A percentile compares a stretch with the other conserved stretches of the same genome.
phyloP scores from a whole-genome alignment of 805 yeast genomes.

The Yarrowia divulgata region DNA sequence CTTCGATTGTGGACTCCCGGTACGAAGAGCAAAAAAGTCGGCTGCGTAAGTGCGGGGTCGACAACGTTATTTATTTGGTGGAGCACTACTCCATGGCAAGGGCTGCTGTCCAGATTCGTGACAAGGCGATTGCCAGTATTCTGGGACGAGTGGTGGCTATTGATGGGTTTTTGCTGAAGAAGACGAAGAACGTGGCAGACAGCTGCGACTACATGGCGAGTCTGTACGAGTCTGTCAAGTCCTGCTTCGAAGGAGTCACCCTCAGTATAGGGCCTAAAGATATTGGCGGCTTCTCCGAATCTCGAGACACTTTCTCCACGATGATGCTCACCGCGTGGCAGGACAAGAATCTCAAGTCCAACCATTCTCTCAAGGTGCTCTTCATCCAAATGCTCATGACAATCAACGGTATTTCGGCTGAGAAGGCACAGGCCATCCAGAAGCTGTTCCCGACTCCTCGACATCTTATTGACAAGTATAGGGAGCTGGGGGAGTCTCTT shows the following conservation, averaged over 20 bases:
- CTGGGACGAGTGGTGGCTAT: slow-evolving; percentile 46
- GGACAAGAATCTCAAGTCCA: slow-evolving; percentile 50
- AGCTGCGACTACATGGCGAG: slow-evolving; percentile 67
- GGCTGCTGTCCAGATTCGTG: slow-evolving; percentile 57
- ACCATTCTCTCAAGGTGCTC: slow-evolving; percentile 74
- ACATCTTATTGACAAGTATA: slow-evolving; percentile 60
- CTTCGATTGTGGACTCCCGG: slow-evolving; percentile 86
- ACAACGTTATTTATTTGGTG: slow-evolving; percentile 73
- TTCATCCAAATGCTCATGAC: slow-evolving; percentile 80
- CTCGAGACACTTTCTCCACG: not conserved
- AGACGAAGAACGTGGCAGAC: slow-evolving; percentile 75
- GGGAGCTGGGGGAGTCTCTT: slow-evolving; percentile 44
- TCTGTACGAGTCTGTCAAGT: slow-evolving; percentile 57
- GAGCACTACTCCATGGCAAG: slow-evolving; percentile 83
- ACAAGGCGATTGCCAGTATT: slow-evolving; percentile 16
- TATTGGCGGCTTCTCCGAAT: not conserved
- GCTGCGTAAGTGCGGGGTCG: slow-evolving; percentile 70
- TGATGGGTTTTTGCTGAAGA: slow-evolving; percentile 69
- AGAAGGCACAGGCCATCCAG: slow-evolving; percentile 84
- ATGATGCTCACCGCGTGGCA: slow-evolving; percentile 50
- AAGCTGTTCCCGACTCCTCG: slow-evolving; percentile 72
- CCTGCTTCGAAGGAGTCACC: slow-evolving; percentile 51
- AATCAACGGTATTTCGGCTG: slow-evolving; percentile 79
- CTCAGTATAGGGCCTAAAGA: slow-evolving; percentile 47
- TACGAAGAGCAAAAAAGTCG: slow-evolving; percentile 86